phyloP scores from a whole-genome alignment of 495 filamentous ascomycete genomes.

The Aspergillus wentii region DNA sequence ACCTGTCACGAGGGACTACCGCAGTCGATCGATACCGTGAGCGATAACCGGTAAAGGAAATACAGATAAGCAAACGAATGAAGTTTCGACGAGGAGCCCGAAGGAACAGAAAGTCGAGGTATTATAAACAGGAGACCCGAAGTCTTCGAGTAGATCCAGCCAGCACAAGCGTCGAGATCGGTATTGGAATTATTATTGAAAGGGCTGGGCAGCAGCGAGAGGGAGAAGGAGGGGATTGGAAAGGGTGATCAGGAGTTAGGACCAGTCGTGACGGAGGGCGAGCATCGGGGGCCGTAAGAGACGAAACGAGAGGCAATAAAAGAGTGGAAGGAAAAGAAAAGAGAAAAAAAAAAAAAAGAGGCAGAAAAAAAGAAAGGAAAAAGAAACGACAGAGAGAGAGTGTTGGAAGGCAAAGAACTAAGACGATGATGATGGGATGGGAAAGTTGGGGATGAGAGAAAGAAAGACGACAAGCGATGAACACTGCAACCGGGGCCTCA shows the following conservation, averaged over 20 bases:
- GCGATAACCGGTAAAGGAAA: neutral
- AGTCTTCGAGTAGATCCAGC: too few relatives aligned
- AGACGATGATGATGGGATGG: constrained; percentile 6
- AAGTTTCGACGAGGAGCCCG: neutral
- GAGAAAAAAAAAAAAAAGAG: constrained; percentile 2
- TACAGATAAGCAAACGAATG: neutral
- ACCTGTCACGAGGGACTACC: too few relatives aligned
- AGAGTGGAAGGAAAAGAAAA: constrained; percentile 6
- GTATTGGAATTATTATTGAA: neutral
- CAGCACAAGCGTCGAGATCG: neutral
- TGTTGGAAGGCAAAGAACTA: constrained; percentile 9
- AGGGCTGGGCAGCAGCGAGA: neutral
- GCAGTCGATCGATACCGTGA: too few relatives aligned
- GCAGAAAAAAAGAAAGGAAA: constrained; percentile 6
- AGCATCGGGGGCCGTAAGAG: constrained; percentile 15
- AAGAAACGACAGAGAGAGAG: constrained; percentile 9
- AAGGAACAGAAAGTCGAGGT: too few relatives aligned
- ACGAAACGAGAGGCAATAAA: constrained; percentile 6
- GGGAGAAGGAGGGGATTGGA: neutral
- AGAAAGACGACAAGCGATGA: constrained; percentile 2
- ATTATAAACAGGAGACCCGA: too few relatives aligned
- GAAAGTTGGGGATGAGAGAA: constrained; percentile 4
- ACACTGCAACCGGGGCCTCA: too few relatives aligned
- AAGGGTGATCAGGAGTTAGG: constrained; percentile 17
- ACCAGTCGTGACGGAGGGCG: constrained; percentile 11